Evolutionary conservation across 2,329 filamentous ascomycete species (phyloP), one percentile per base, ranked within the genome.

Genomic region (Orbilia brochopaga): DNA sequence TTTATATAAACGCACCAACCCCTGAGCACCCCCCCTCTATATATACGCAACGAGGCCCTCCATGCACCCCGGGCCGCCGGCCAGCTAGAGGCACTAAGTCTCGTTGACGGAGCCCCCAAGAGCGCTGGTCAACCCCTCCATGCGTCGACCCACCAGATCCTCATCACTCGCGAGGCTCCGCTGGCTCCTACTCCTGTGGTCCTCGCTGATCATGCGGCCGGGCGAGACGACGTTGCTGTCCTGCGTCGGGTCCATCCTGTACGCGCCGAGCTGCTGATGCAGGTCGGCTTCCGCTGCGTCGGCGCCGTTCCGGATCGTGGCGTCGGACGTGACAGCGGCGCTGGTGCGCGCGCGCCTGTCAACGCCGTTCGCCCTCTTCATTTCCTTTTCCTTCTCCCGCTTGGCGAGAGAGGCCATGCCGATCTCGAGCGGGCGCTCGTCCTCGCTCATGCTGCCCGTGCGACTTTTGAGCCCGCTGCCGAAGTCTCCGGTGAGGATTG

Each of bases 351-450:
- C 35, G 2, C 40, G 21, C 15, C 32, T 13, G n/a, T 64, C 63
- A n/a, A 63, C 35, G 19, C 55, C 27, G 3, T 60, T 64, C n/a
- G 48, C 24, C 30, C 65, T 64, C 55, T 72, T 53, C 23, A 30
- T n/a, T n/a, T n/a, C 50, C 19, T 53, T 61, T 65, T 44, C n/a
- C 70, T 77, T 74, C 53, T 64, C 70, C 70, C 77, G 74, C 55
- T 75, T 73, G n/a, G 73, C 61, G 37, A 72, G 48, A 10, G 23
- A 74, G 52, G 83, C 85, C 82, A 88, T 85, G 75, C 85, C 87
- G 82, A 96, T 96, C 79, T 96, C 92, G 8, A 97, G 79, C 2
- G 91, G 90, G 19, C 83, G 81, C 58, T 95, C 92, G 74, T 96
- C 92, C 35, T 94, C 91, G 0, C 87, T 90, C 10, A 87, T 89